A percentile compares a stretch with the other conserved stretches of the same genome.
These are phyloP conservation scores for Ascodesmis nigricans DNA, from an alignment of 495 filamentous ascomycete genomes.

Conservation along the genomic window DNA sequence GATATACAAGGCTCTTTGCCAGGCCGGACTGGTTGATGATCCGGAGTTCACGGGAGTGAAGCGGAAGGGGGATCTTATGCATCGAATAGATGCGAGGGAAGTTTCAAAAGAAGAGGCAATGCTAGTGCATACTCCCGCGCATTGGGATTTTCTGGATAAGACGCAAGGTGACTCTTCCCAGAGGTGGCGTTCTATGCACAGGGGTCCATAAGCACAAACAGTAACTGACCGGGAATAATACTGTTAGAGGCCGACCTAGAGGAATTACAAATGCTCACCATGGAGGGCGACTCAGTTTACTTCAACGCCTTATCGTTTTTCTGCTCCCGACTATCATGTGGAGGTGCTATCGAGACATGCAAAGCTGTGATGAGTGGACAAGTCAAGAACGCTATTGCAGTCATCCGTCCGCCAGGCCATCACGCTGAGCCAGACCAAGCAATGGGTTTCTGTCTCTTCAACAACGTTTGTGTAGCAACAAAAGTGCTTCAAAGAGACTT, in stretches of 20 bases:
- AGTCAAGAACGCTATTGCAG: slow-evolving; percentile 83
- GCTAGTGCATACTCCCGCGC: slow-evolving; percentile 47
- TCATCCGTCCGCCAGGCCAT: slow-evolving; percentile 86
- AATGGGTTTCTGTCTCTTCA: slow-evolving; percentile 92
- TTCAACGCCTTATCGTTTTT: slow-evolving; percentile 60
- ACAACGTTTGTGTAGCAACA: slow-evolving; percentile 84
- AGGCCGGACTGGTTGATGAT: slow-evolving; percentile 51
- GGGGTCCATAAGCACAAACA: too few relatives aligned
- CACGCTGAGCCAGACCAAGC: slow-evolving; percentile 68
- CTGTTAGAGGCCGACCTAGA: slow-evolving; percentile 32
- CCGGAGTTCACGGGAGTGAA: slow-evolving; percentile 27
- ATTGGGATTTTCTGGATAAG: slow-evolving; percentile 52
- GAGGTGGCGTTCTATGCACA: too few relatives aligned
- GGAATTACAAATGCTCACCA: slow-evolving; percentile 38
- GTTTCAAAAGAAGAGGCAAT: slow-evolving; percentile 58
- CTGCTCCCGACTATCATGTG: slow-evolving; percentile 67
- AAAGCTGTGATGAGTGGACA: slow-evolving; percentile 53
- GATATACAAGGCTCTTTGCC: slow-evolving; percentile 68
- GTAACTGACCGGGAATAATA: too few relatives aligned
- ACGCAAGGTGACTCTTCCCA: slow-evolving; percentile 37
- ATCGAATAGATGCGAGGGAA: slow-evolving; percentile 49
- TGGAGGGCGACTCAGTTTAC: slow-evolving; percentile 59
- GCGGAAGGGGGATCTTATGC: slow-evolving; percentile 37
- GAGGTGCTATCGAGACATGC: slow-evolving; percentile 87
- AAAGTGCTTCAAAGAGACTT: slow-evolving; percentile 57